A percentile compares a stretch with the other conserved stretches of the same genome.
phyloP scores from a whole-genome alignment of 306 rosid genomes.

The Biancaea sappan region DNA sequence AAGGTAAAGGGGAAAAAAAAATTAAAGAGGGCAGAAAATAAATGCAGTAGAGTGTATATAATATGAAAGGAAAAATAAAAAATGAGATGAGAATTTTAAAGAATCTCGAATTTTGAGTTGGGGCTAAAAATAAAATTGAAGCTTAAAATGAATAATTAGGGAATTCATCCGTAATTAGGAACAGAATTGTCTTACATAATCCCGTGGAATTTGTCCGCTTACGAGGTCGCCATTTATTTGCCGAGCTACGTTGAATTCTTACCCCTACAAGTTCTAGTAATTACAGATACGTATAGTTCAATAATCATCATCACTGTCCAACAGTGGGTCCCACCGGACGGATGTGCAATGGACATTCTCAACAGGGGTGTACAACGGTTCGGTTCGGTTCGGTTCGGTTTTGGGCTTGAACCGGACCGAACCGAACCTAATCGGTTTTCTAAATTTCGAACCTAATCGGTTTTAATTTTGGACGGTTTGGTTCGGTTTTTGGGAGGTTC shows the following conservation, averaged over 20 bases:
- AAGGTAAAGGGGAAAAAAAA: conserved; percentile 61
- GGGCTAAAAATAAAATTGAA: conserved; percentile 6
- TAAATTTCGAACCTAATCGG: too few relatives aligned
- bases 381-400: too few relatives aligned
- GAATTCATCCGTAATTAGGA: conserved; percentile 16
- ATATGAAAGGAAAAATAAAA: not conserved
- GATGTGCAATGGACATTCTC: conserved; percentile 56
- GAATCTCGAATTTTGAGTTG: not conserved
- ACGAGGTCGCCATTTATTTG: conserved; percentile 29
- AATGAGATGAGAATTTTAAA: not conserved
- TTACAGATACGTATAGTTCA: conserved; percentile 31
- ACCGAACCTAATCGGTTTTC: too few relatives aligned
- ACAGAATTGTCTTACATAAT: conserved; percentile 32
- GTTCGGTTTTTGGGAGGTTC: too few relatives aligned
- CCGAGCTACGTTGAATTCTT: not conserved
- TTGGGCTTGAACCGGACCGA: too few relatives aligned
- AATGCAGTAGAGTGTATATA: not conserved
- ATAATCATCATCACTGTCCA: conserved; percentile 55
- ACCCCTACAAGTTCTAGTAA: conserved; percentile 34
- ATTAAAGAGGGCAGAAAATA: not conserved
- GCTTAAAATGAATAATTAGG: not conserved
- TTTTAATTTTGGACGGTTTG: too few relatives aligned
- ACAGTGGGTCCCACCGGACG: conserved; percentile 40
- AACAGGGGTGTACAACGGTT: too few relatives aligned
- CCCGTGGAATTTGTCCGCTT: not conserved